Conservation (phyloP, 305 asterid genomes). For the Plantago lanceolata region DNA sequence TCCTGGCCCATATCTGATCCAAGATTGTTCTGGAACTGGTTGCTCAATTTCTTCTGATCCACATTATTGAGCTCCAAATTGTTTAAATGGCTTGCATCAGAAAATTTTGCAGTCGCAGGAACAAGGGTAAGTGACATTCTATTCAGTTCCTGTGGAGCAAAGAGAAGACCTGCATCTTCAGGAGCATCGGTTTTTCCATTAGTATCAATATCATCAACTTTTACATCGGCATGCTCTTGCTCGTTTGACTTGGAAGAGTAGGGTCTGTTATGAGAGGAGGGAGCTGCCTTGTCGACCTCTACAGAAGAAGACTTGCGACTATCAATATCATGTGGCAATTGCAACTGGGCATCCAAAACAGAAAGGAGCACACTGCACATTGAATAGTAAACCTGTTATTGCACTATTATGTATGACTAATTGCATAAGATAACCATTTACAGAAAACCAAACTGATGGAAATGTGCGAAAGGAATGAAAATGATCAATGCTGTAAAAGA, state of each 20-base stretch:
- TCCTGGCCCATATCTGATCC: conserved; percentile 36
- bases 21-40: conserved; percentile 31
- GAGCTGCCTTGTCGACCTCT: conserved; percentile 44
- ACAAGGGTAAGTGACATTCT: conserved; percentile 53
- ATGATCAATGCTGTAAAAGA: too few species aligned
- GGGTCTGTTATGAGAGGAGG: conserved; percentile 44
- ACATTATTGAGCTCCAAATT: conserved; percentile 33
- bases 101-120: conserved; percentile 42
- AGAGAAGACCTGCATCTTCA: conserved; percentile 78
- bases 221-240: conserved; percentile 62
- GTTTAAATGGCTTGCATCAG: conserved; percentile 39
- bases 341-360: conserved; percentile 87
- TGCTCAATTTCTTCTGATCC: conserved; percentile 27
- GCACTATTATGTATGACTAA: conserved; percentile 4
- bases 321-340: conserved; percentile 80
- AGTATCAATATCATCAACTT: conserved; percentile 43
- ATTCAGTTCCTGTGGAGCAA: conserved; percentile 78
- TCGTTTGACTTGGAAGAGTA: conserved; percentile 41
- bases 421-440: too few species aligned
- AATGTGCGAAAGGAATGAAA: too few species aligned
- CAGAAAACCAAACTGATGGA: too few species aligned
- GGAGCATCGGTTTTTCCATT: conserved; percentile 52
- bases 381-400: conserved; percentile 30
- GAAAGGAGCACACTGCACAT: conserved; percentile 88
- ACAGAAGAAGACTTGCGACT: conserved; percentile 44